Conservation (phyloP, 2,329 filamentous ascomycete genomes). For the Cercospora sp. region DNA sequence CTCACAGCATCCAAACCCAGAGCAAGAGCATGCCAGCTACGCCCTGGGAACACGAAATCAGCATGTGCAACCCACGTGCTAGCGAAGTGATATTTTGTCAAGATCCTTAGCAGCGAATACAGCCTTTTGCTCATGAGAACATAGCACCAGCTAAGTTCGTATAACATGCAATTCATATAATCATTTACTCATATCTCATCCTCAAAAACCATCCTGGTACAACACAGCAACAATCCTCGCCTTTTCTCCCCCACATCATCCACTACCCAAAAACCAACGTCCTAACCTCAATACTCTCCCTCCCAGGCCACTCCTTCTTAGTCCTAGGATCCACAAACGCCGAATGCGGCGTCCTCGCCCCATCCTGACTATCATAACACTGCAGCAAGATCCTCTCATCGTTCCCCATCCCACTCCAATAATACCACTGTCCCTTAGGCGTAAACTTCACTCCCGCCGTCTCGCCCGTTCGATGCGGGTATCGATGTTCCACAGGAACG, state of each 20-base stretch:
- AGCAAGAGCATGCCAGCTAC: background rate
- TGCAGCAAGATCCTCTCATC: slow-evolving; percentile 56
- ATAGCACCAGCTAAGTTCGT: background rate
- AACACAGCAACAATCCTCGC: no score
- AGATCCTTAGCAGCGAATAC: no score
- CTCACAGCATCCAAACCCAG: background rate
- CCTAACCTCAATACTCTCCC: slow-evolving; percentile 89
- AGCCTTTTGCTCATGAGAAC: background rate
- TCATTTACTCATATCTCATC: background rate
- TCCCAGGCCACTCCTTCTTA: slow-evolving; percentile 59
- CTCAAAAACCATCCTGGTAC: background rate
- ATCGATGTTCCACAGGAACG: slow-evolving; percentile 71
- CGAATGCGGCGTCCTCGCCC: slow-evolving; percentile 62
- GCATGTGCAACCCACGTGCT: no score
- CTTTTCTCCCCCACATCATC: background rate
- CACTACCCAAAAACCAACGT: slow-evolving; percentile 69
- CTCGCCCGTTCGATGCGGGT: slow-evolving; percentile 69
- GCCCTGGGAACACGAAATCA: background rate
- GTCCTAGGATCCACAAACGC: slow-evolving; percentile 79
- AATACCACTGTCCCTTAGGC: slow-evolving; percentile 70
- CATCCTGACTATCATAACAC: slow-evolving; percentile 48
- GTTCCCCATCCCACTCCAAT: slow-evolving; percentile 74
- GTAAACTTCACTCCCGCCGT: slow-evolving; percentile 69
- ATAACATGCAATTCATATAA: background rate
- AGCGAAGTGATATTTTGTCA: no score